Percentiles rank a stretch among this genome's conserved stretches.
These are phyloP conservation scores for Camelina sativa DNA, from an alignment of 345 rosid species.

Conservation along the genomic window DNA sequence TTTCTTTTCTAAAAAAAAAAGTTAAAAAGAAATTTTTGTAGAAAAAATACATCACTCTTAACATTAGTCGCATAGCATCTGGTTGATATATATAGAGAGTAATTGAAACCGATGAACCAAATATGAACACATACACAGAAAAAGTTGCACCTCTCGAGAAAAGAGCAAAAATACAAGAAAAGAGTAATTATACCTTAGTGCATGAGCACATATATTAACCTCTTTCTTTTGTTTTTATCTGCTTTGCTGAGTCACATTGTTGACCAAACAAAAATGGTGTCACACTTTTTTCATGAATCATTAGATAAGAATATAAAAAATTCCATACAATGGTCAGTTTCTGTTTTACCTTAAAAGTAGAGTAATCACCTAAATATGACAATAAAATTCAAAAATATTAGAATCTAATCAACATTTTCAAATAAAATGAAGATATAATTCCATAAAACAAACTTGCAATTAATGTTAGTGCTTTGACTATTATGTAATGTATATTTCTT, in stretches of 20 bases:
- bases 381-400: no score
- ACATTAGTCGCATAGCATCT: neutral
- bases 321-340: neutral
- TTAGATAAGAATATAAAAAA: neutral
- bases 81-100: neutral
- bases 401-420: no score
- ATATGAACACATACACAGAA: conserved; percentile 11
- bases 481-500: no score
- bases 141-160: neutral
- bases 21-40: neutral
- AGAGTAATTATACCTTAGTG: neutral
- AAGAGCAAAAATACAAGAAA: neutral
- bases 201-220: neutral
- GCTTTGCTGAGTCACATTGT: conserved; percentile 21
- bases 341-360: neutral
- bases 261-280: neutral
- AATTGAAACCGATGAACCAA: neutral
- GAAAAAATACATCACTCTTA: neutral
- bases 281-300: conserved; percentile 22
- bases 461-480: no score
- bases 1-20: neutral
- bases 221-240: neutral
- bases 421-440: no score
- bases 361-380: no score
- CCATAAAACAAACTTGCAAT: no score